Percentiles rank a stretch among this genome's conserved stretches.
Evolutionary conservation across 257 asterid species (phyloP).

Genomic region (Penstemon barbatus): DNA sequence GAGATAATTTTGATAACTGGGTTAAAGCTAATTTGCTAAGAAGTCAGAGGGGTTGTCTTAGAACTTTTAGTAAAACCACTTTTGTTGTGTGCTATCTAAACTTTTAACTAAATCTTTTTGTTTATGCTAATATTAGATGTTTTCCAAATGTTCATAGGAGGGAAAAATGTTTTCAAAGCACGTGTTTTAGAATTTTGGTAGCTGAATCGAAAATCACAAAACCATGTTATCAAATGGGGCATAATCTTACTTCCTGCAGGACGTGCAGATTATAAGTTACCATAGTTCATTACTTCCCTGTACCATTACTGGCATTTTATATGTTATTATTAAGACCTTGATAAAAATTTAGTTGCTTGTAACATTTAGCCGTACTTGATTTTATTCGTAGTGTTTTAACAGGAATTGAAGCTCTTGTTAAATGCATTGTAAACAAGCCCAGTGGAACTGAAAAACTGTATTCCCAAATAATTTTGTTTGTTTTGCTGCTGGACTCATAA

Average conservation of each 20-base stretch:
- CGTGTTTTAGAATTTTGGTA: background rate
- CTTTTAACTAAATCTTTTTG: background rate
- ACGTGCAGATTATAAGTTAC: conserved; percentile 5
- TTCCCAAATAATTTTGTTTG: background rate
- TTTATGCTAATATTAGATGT: background rate
- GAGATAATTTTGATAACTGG: no score
- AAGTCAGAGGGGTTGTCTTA: no score
- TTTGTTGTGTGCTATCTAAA: background rate
- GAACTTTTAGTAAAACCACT: background rate
- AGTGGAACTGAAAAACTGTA: background rate
- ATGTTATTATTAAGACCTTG: no score
- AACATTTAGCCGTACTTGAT: no score
- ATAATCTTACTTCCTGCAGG: background rate
- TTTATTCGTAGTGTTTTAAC: background rate
- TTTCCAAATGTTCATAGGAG: background rate
- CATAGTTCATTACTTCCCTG: background rate
- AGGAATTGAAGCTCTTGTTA: conserved; percentile 17
- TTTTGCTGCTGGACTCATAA: conserved; percentile 4
- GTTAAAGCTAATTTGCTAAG: no score
- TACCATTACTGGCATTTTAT: background rate
- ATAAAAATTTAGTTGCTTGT: no score
- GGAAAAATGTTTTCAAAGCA: background rate
- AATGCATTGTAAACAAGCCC: background rate
- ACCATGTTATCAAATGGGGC: background rate
- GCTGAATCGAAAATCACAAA: background rate